Base-by-base conservation (phyloP, 345 rosid genomes). In the Eutrema japonicum region DNA sequence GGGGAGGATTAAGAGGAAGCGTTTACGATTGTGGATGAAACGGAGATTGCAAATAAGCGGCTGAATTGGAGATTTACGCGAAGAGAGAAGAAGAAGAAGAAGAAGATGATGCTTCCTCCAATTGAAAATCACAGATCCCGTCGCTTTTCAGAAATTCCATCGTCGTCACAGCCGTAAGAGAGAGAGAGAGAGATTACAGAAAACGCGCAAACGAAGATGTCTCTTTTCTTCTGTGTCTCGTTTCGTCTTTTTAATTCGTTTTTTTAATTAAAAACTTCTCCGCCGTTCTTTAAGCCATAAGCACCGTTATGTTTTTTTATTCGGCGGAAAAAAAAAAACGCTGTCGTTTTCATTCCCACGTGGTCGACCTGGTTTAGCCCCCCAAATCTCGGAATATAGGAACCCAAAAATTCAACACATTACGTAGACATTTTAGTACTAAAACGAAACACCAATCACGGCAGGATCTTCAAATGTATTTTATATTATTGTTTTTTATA, bases 121-220 rank as follows among this genome's bases (percentile, higher is more conserved):
- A 89, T 85, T 87, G 80, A 80, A 75, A 81, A 73, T 72, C 71
- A 78, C 84, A 76, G 88, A 86, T 88, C 85, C 88, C 88, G 78
- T 80, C 72, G 79, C 27, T 71, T 69, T 68, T 80, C 60, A 71
- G 75, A 82, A 77, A 77, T 77, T 74, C 87, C 87, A 80, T 79
- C 46, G 71, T 79, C 46, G 71, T 58, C 78, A 47, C 55, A 61
- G 38, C 70, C 60, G 52, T 13, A 64, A 40, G 69, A 66, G 58
- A 78, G 56, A 61, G 54, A 45, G 56, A 27, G 32, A 49, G 64
- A 70, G 50, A 13, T 14, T 37, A 48, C 37, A 53, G 65, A 71
- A 71, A 68, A 66, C 74, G 81, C 84, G 84, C 78, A 83, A 82
- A 64, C 63, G 74, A 78, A 82, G 86, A 83, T 77, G 80, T 61